A percentile compares a stretch with the other conserved stretches of the same genome.
These are phyloP conservation scores for Phytophthora quininea DNA, from an alignment of 352 stramenopile genomes.

Conservation along the genomic window DNA sequence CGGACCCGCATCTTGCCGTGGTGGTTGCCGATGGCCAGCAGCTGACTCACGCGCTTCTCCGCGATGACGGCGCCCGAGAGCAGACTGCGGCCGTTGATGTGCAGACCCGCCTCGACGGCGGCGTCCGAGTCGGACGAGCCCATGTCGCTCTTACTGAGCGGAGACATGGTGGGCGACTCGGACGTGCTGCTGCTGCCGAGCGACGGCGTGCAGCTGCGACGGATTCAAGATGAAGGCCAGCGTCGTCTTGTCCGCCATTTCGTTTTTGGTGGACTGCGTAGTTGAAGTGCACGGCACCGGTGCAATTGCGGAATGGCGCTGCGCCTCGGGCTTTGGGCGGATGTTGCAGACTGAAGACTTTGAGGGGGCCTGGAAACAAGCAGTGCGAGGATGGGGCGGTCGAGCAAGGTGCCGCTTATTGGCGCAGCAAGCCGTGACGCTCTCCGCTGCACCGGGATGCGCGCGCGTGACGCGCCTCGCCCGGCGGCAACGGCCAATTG, in stretches of 20 bases:
- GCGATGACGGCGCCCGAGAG: constrained; percentile 56
- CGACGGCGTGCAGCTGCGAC: constrained; percentile 26
- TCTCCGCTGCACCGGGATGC: constrained; percentile 29
- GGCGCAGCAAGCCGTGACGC: constrained; percentile 12
- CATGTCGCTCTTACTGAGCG: constrained; percentile 47
- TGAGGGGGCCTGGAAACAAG: not conserved
- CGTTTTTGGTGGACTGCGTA: not conserved
- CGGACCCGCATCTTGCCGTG: constrained; percentile 72
- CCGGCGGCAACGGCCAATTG: constrained; percentile 5
- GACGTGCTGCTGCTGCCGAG: constrained; percentile 22
- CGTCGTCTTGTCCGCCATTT: constrained; percentile 49
- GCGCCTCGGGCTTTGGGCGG: too few relatives aligned
- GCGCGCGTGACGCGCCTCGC: not conserved
- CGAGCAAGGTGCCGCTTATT: not conserved
- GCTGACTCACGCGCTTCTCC: constrained; percentile 61
- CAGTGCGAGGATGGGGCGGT: too few relatives aligned
- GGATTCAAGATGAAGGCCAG: constrained; percentile 82
- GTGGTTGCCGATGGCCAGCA: constrained; percentile 62
- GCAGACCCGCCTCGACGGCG: constrained; percentile 18
- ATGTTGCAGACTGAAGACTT: not conserved
- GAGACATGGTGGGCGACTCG: constrained; percentile 51
- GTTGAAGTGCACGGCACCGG: constrained; percentile 3
- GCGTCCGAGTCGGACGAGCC: constrained; percentile 15
- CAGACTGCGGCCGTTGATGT: constrained; percentile 58
- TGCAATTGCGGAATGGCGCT: constrained; percentile 28